Percentiles rank a stretch among this genome's conserved stretches.
Conservation (phyloP, 768 basidiomycete genomes). For the Hericium rajendrae region DNA sequence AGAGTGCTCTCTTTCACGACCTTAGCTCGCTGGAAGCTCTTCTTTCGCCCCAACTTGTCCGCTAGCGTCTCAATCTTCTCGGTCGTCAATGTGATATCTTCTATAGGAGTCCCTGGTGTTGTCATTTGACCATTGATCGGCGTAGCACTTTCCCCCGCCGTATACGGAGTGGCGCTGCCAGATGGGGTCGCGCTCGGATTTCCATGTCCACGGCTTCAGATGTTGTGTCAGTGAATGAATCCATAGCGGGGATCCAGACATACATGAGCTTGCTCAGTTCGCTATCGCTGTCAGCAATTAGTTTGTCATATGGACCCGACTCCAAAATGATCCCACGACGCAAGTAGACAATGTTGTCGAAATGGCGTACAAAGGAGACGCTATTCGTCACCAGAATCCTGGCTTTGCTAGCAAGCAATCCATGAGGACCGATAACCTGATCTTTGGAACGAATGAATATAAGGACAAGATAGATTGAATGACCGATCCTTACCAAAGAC, state of each 20-base stretch:
- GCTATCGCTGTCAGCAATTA: constrained; percentile 50
- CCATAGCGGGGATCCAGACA: constrained; percentile 17
- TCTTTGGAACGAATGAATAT: constrained; percentile 33
- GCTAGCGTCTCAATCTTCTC: constrained; percentile 6
- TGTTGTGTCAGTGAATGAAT: background rate
- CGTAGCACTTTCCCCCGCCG: background rate
- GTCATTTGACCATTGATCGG: constrained; percentile 4
- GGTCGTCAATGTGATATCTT: constrained; percentile 3
- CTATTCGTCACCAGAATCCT: constrained; percentile 82
- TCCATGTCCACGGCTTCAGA: constrained; percentile 8
- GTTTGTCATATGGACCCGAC: constrained; percentile 50
- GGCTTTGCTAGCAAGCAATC: constrained; percentile 74
- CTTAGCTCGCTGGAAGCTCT: constrained; percentile 49
- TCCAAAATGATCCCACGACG: constrained; percentile 80
- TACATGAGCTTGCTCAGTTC: constrained; percentile 72
- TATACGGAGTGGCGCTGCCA: constrained; percentile 17
- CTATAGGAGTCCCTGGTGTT: constrained; percentile 8
- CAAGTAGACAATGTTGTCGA: constrained; percentile 66
- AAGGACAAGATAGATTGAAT: background rate
- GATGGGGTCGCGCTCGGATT: constrained; percentile 6
- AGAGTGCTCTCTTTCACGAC: constrained; percentile 31
- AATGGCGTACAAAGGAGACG: constrained; percentile 71
- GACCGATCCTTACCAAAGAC: constrained; percentile 51
- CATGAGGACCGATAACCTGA: constrained; percentile 78
- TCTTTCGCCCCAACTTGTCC: constrained; percentile 49